Percentiles rank a stretch among this genome's conserved stretches.
phyloP scores from a whole-genome alignment of 345 rosid species.

The Hibiscus mutabilis region DNA sequence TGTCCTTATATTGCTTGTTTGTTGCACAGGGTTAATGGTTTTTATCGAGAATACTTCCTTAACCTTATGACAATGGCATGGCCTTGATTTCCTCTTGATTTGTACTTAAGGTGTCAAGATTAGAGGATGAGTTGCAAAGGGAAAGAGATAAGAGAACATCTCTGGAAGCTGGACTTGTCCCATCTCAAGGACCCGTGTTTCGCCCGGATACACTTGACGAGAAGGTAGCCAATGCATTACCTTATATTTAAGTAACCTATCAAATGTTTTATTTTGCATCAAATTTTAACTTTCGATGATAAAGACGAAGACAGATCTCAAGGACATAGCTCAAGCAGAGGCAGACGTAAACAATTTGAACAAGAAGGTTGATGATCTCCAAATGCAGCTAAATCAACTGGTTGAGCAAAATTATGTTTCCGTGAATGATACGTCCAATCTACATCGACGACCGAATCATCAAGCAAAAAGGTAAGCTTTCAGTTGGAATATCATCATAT shows the following conservation, averaged over 20 bases:
- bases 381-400: conserved; percentile 38
- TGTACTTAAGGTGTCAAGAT: conserved; percentile 61
- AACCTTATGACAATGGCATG: not conserved
- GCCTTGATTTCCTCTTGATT: conserved; percentile 7
- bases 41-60: not conserved
- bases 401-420: conserved; percentile 34
- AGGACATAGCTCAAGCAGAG: conserved; percentile 62
- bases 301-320: conserved; percentile 56
- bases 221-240: conserved; percentile 38
- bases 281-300: conserved; percentile 20
- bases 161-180: conserved; percentile 54
- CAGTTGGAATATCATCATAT: not conserved
- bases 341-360: conserved; percentile 54
- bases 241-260: conserved; percentile 3
- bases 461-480: conserved; percentile 1
- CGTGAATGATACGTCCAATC: conserved; percentile 18
- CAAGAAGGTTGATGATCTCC: conserved; percentile 59
- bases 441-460: not conserved
- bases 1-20: no score
- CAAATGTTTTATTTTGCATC: conserved; percentile 12
- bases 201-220: conserved; percentile 39
- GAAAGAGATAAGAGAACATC: conserved; percentile 58
- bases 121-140: conserved; percentile 66
- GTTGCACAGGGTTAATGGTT: not conserved
- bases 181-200: conserved; percentile 31